Evolutionary conservation across 2,329 filamentous ascomycete genomes (phyloP), one percentile per base, ranked within the genome.

Genomic region (Aspergillus hiratsukae): DNA sequence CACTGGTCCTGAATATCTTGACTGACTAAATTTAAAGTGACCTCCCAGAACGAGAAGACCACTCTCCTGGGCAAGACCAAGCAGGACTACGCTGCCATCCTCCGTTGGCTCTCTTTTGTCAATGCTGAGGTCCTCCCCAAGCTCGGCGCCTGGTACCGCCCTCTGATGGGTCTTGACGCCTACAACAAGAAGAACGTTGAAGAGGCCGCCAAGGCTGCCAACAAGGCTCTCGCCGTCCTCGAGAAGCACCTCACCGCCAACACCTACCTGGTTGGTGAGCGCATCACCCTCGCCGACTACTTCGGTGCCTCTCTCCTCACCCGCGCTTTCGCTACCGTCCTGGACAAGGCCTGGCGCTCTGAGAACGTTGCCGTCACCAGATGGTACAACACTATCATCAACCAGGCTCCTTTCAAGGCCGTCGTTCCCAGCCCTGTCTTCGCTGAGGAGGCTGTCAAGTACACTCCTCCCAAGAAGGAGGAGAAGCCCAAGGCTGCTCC

Each of bases 11-110:
- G 55, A 48, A 53, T 43, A 53, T 52, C 28, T 49, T 37, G 27
- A 51, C 69, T 71, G 64, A 72, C 64, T 65, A 58, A 51, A 50
- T 51, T 51, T 57, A 53, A 58, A 97, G 94, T 99, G 76, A 91
- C 94, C 72, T 97, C 94, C 69, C 94, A 99, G 83, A 99, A 99
- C 79, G 94, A 97, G 88, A 97, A 97, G 89, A 99, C 94, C 71
- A 95, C 91, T 68, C 91, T 99, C 66, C 87, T 99, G 70, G 94
- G 94, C 75, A 97, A 97, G 88, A 99, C 92, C 81, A 99, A 99
- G 89, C 93, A 99, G 84, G 94, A 99, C 87, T 93, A 97, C 79
- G 94, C 94, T 70, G 92, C 92, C 68, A 99, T 99, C 78, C 84
- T 99, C 75, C 90, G 89, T 80, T 99, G 94, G 94, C 87, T 97